Evolutionary conservation across 179 eudicot species (phyloP).

Genomic region (Beta macrorhiza): DNA sequence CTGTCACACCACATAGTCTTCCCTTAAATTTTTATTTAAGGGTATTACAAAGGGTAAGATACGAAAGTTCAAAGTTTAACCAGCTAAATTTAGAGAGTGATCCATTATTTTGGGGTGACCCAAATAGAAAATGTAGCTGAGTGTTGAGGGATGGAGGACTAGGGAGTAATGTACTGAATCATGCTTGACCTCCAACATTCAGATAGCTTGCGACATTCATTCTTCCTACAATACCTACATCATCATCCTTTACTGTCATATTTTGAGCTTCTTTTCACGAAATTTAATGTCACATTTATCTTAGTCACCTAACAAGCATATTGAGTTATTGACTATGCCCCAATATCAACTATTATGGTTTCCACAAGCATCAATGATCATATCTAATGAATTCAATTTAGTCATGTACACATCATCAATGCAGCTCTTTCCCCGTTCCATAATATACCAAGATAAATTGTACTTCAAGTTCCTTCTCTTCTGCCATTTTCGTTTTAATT

Average conservation of each 20-base stretch:
- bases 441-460: not conserved
- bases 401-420: not conserved
- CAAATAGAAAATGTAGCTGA: not conserved
- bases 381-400: not conserved
- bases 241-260: not conserved
- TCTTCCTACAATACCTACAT: not conserved
- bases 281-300: not conserved
- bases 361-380: constrained; percentile 2
- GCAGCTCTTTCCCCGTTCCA: not conserved
- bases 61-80: not conserved
- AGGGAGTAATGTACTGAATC: not conserved
- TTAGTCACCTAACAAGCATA: not conserved
- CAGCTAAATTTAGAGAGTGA: not conserved
- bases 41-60: not conserved
- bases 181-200: not conserved
- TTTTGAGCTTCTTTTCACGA: not conserved
- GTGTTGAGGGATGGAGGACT: too few species aligned
- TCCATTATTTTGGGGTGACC: not conserved
- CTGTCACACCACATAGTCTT: not conserved
- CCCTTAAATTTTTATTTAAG: not conserved
- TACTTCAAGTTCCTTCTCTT: not conserved
- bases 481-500: not conserved
- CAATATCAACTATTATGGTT: not conserved
- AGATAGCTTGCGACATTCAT: not conserved
- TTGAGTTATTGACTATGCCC: not conserved